Evolutionary conservation across 1,284 basidiomycete species (phyloP).

Genomic region (Schizophyllum commune): DNA sequence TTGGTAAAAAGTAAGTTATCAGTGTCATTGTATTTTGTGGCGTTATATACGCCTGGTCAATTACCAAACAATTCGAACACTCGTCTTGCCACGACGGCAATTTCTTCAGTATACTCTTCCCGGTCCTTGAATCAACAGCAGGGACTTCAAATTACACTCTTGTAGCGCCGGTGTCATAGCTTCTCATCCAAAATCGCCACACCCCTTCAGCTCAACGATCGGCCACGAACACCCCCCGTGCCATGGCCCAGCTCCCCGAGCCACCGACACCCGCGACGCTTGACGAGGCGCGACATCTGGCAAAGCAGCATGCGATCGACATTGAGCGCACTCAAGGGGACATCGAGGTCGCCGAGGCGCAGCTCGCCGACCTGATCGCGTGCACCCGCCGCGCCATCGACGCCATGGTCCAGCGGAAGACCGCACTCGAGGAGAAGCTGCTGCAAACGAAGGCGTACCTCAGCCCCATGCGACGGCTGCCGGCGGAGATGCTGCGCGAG

Average conservation of each 20-base stretch:
- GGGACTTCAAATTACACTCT: no score
- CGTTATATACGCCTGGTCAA: no score
- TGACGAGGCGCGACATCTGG: neutral
- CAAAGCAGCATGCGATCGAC: neutral
- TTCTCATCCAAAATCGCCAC: no score
- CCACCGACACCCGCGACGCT: neutral
- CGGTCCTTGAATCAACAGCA: no score
- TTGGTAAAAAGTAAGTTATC: no score
- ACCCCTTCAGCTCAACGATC: no score
- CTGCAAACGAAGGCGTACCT: slow-evolving; percentile 40
- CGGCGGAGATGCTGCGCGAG: slow-evolving; percentile 55
- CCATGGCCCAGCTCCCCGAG: neutral
- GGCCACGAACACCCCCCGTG: no score
- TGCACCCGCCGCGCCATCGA: neutral
- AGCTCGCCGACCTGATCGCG: neutral
- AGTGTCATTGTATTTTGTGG: no score
- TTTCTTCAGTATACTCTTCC: no score
- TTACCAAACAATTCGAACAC: no score
- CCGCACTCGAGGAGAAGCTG: slow-evolving; percentile 1
- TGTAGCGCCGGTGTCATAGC: no score
- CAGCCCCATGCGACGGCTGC: slow-evolving; percentile 59
- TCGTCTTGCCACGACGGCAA: no score
- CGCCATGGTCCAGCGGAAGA: slow-evolving; percentile 11
- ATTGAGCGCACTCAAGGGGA: neutral
- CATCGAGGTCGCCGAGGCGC: neutral